A percentile compares a stretch with the other conserved stretches of the same genome.
Conservation (phyloP, 2,329 filamentous ascomycete genomes). For the Tolypocladium ovalisporum region DNA sequence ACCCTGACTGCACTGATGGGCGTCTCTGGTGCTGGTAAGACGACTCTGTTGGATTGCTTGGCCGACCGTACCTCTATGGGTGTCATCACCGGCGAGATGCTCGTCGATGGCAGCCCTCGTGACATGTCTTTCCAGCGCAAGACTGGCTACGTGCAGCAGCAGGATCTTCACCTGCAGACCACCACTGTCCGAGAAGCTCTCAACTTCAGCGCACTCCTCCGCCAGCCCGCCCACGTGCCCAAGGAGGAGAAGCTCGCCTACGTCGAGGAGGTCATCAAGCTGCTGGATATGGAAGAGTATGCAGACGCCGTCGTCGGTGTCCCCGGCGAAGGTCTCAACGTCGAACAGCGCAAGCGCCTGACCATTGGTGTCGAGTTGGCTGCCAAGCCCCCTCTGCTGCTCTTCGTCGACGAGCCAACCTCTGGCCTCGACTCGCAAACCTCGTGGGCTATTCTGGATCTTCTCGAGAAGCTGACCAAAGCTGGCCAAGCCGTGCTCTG, state of each 20-base stretch:
- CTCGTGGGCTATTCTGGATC: constrained; percentile 81
- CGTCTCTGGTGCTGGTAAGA: constrained; percentile 89
- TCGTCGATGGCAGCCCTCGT: constrained; percentile 51
- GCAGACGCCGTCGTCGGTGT: constrained; percentile 87
- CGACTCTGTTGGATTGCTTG: constrained; percentile 76
- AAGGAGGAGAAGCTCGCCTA: constrained; percentile 73
- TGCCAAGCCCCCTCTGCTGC: constrained; percentile 77
- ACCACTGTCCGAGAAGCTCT: constrained; percentile 83
- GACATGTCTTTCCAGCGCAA: constrained; percentile 83
- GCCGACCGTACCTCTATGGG: constrained; percentile 83
- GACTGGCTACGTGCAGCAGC: constrained; percentile 86
- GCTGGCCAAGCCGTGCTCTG: constrained; percentile 89
- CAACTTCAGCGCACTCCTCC: constrained; percentile 73
- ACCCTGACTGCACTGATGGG: constrained; percentile 86
- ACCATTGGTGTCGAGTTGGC: constrained; percentile 95
- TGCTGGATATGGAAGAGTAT: constrained; percentile 83
- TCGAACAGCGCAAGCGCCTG: constrained; percentile 62
- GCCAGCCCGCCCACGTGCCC: constrained; percentile 67
- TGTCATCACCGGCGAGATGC: constrained; percentile 76
- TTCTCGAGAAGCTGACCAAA: constrained; percentile 82
- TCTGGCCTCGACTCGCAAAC: constrained; percentile 90
- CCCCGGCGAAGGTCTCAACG: constrained; percentile 73
- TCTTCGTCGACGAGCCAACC: constrained; percentile 92
- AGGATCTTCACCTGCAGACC: constrained; percentile 78
- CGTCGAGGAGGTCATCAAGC: constrained; percentile 81